These are phyloP conservation scores for Umbelopsis vinacea DNA, from an alignment of 192 early-diverging fungal species.

Conservation along the genomic window DNA sequence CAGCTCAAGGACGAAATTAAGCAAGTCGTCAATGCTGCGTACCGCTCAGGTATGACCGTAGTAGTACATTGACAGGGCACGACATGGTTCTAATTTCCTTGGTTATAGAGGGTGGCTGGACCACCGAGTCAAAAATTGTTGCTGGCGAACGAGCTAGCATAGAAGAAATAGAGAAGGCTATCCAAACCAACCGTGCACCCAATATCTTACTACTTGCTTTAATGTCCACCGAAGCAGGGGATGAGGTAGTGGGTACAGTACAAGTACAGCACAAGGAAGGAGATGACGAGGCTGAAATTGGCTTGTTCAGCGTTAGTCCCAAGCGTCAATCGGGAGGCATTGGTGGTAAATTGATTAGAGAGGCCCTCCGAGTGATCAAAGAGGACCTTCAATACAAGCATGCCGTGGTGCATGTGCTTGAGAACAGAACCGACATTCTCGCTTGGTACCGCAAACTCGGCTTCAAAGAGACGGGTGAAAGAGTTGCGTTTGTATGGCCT, in stretches of 20 bases:
- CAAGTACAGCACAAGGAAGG: constrained; percentile 46
- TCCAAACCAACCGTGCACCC: constrained; percentile 42
- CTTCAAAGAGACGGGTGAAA: constrained; percentile 49
- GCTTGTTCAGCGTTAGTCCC: constrained; percentile 52
- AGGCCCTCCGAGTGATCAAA: constrained; percentile 36
- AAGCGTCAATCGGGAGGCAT: constrained; percentile 52
- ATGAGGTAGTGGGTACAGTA: constrained; percentile 49
- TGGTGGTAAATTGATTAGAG: constrained; percentile 50
- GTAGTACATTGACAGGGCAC: no score
- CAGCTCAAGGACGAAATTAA: constrained; percentile 25
- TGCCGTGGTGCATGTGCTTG: constrained; percentile 47
- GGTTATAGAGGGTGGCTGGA: constrained; percentile 50
- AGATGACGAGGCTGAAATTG: constrained; percentile 46
- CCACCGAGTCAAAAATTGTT: constrained; percentile 51
- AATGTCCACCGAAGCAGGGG: constrained; percentile 24
- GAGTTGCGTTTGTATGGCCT: constrained; percentile 43
- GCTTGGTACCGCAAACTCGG: constrained; percentile 53
- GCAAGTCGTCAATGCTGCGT: constrained; percentile 49
- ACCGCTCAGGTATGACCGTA: constrained; percentile 47
- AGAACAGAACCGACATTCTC: constrained; percentile 47
- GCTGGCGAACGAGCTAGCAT: constrained; percentile 43
- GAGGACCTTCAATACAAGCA: constrained; percentile 38
- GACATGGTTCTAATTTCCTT: background rate
- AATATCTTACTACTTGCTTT: constrained; percentile 46
- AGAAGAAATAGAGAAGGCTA: constrained; percentile 36